Base-by-base conservation (phyloP, 2,329 filamentous ascomycete genomes). In the Ophiognomonia clavigignenti-juglandacearum region DNA sequence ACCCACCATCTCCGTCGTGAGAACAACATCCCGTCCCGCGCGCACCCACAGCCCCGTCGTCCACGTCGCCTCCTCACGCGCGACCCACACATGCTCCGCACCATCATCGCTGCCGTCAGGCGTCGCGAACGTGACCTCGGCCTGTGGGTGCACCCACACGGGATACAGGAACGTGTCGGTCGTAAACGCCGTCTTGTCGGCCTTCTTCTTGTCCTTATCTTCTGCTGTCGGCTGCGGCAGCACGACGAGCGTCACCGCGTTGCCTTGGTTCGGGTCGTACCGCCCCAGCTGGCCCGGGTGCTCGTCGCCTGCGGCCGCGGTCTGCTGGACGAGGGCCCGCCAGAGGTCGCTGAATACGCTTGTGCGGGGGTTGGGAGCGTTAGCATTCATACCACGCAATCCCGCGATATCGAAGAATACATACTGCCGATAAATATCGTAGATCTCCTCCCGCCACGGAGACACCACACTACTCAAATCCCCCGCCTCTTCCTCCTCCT, bases 271-370 rank as follows among this genome's bases (percentile, higher is more conserved):
- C 36, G 51, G 47, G 27, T 48, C 48, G 23, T 52, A 52, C 36
- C 38, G 13, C 8, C 47, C 51, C 20, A 48, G 26, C 2, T 43
- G 29, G 20, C 14, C 14, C 32, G n/a, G 13, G 13, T 16, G 13
- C 3, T 16, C 32, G 14, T 34, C 32, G 8, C 23, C 26, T 19
- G 23, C 20, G 14, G 22, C 29, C 29, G 22, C 39, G 20, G n/a
- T n/a, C n/a, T n/a, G n/a, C n/a, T n/a, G n/a, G n/a, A 41, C 39
- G n/a, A 53, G 24, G 26, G 23, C 22, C 23, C 48, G 40, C 42
- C 53, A 53, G 23, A 52, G 35, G 36, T 52, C 51, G n/a, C 31
- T 43, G 27, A 53, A 55, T 26, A 55, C n/a, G n/a, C n/a, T n/a
- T n/a, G n/a, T n/a, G n/a, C n/a, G n/a, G n/a, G n/a, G n/a, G n/a